phyloP scores from a whole-genome alignment of 225 moss, liverwort and hornwort species.

The Antitrichia curtipendula region DNA sequence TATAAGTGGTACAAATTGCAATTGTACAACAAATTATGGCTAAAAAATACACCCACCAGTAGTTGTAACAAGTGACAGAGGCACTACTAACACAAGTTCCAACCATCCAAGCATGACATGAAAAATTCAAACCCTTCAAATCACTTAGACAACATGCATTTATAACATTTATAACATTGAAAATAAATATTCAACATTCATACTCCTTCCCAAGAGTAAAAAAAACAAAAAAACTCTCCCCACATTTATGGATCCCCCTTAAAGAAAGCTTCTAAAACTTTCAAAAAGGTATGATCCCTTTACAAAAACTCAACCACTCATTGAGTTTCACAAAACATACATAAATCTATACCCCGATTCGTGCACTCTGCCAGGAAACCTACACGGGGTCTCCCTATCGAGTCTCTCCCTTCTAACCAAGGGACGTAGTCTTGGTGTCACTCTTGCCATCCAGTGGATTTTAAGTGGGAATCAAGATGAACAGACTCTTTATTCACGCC shows the following conservation, averaged over 20 bases:
- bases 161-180: not conserved
- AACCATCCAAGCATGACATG: not conserved
- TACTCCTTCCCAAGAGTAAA: not conserved
- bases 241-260: not conserved
- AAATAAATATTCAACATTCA: too few relatives aligned
- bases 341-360: not conserved
- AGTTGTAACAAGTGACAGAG: not conserved
- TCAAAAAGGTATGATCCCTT: too few relatives aligned
- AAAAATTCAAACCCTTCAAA: not conserved
- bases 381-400: not conserved
- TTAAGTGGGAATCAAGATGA: not conserved
- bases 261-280: not conserved
- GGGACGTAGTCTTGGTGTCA: not conserved
- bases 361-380: not conserved
- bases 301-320: not conserved
- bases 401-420: not conserved
- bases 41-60: too few relatives aligned
- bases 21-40: too few relatives aligned
- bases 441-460: not conserved
- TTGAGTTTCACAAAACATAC: not conserved
- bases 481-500: not conserved
- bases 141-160: not conserved
- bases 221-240: not conserved
- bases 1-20: accelerated
- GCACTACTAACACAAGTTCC: too few relatives aligned